Evolutionary conservation across 306 rosid species (phyloP), one percentile per base, ranked within the genome.

Genomic region (Cercis canadensis): DNA sequence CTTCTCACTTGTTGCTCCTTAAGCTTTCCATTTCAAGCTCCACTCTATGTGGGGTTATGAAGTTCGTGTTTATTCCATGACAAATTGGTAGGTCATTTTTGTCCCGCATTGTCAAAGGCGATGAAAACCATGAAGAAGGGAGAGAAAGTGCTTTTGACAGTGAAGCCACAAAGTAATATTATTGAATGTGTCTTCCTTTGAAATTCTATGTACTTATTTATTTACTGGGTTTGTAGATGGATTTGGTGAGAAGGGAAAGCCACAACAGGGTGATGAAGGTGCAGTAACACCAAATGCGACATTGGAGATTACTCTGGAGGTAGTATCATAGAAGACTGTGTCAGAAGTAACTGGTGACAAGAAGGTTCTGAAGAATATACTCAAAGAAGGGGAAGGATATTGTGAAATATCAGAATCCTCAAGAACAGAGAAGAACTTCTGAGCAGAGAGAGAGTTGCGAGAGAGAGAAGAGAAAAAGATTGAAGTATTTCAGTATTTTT

Each of bases 61-160:
- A 7, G 4, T 18, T 29, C 0, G 18, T 17, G 12, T 65, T 60
- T 47, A 2, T 7, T 65, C 21, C 32, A 29, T 29, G 49, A 50
- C n/a, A n/a, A n/a, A n/a, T n/a, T 34, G 39, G 39, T 79, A 94
- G 99, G 99, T 76, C 80, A 85, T 68, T 91, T 84, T 70, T 94
- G 97, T 74, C 89, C 92, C 76, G 97, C 99, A 4, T 65, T 94
- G 32, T 60, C 96, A 0, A 89, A 78, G 87, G 97, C 96, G 65
- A 87, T 94, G 57, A 94, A 87, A 76, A 89, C 99, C 58, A 91
- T 94, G 99, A 91, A 91, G 85, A 86, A 80, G 77, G 96, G 99
- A 10, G 99, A 94, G 80, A 91, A 87, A 51, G 96, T 75, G 61
- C 74, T n/a, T n/a, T n/a, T n/a, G n/a, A n/a, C n/a, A n/a, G n/a